Evolutionary conservation across 1,284 basidiomycete species (phyloP), one percentile per base, ranked within the genome.

Genomic region (Coriolopsis trogii): DNA sequence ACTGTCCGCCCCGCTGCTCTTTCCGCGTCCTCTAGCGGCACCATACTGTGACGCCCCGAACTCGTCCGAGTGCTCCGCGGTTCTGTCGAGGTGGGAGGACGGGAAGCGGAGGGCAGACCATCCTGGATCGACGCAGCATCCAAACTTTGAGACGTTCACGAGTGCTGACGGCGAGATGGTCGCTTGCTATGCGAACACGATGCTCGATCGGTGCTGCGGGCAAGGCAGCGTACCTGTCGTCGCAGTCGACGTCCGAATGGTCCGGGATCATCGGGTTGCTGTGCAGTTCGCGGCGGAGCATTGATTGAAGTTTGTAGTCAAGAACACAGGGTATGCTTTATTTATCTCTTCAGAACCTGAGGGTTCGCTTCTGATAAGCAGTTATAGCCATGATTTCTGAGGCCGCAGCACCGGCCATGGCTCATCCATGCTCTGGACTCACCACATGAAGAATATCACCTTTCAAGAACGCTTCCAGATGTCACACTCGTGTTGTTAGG

Each of bases 181-280:
- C 16, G 72, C 67, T 0, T 78, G 74, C 49, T 78, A 73, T 41
- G 39, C 72, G 24, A 71, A 79, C 42, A 65, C 65, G 1, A 67
- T 64, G 0, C 59, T 77, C 16, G 71, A 69, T 1, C 51, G 67
- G 6, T 66, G 66, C 4, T 80, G 76, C 44, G 63, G 65, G 8
- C 76, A 77, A 56, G 78, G 76, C 2, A 71, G 64, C 24, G 68
- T 79, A 1, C 72, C 77, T 7, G 65, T 70, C 5, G 58, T 73
- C 13, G 74, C 72, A 0, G 73, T 79, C 3, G 75, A 78, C 34
- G 74, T 70, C 1, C 63, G 68, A 4, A 61, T 55, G 0, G 61
- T 63, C 3, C 46, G 28, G 16, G 75, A 75, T 51, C 58, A 79
- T 3, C 69, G 74, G 53, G 68, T 64, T 24, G 73, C 72, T 3